Evolutionary conservation across 345 rosid genomes (phyloP), one percentile per base, ranked within the genome.

Genomic region (Moricandia moricandioides): DNA sequence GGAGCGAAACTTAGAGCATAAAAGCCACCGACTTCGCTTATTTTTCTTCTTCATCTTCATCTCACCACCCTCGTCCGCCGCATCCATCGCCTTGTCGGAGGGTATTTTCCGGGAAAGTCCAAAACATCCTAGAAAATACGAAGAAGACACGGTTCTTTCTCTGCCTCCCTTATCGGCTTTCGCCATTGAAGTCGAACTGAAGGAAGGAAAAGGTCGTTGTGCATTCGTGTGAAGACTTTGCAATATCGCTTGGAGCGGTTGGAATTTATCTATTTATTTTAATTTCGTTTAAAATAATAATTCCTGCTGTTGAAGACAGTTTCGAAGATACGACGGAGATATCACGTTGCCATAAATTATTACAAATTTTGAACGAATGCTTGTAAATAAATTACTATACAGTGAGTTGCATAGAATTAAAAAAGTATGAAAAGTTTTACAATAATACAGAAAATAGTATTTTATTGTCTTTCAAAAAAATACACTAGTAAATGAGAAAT

Each of bases 81-180:
- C 10, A 43, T 57, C 52, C 47, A 29, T 37, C 30, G 73, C 59
- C 11, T 75, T 60, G 12, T 21, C 67, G 21, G 81, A 45, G 13
- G 78, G 73, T 24, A 29, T 55, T 58, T 79, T 73, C 63, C 71
- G 14, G 70, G 82, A 72, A 37, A 79, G 64, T 26, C 90, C 87
- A 57, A 88, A 85, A 74, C 90, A 86, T 21, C 72, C 57, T 4
- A 84, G 78, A 61, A 86, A 82, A 35, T 65, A 69, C 14, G 69
- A 18, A 31, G 64, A 72, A 62, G 76, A 62, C 37, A 63, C 37
- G 70, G 26, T 29, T 72, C 43, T 27, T n/a, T 59, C 56, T 29
- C 24, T 73, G 30, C 11, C 7, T 67, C 56, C 67, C 58, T 75
- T 72, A 21, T 40, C 74, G 16, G 57, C 30, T 63, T 76, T 71